Evolutionary conservation across 108 stramenopile genomes (phyloP), one percentile per base, ranked within the genome.

Genomic region (Cyclostephanos tholiformis): DNA sequence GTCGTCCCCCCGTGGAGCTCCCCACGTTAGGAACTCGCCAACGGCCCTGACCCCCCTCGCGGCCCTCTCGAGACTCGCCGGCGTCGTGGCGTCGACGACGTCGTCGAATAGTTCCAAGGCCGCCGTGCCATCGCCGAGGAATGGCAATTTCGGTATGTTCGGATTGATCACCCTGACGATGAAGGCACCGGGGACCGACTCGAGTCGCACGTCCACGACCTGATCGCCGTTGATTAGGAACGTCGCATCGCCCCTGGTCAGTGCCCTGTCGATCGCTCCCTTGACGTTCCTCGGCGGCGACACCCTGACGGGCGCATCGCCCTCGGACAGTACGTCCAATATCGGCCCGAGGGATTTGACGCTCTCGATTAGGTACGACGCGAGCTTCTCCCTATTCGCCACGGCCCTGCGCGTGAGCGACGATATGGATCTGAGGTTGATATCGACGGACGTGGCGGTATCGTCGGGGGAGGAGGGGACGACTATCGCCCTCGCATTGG

Each of bases 121-220:
- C 0, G 69, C 77, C 2, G 70, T 69, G 4, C 77, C 77, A 64
- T 78, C 77, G n/a, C 64, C 65, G 3, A 78, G 50, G 38, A 78
- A 78, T 25, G 77, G 77, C 39, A 78, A 25, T 7, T 70, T 57
- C 27, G 77, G 77, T 17, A 78, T 59, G 51, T 66, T 65, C 0
- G 77, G 77, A 7, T 78, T 78, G 57, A 78, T 78, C 22, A 78
- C 59, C 16, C 77, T 57, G 41, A 78, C 69, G 25, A 78, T 49
- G 30, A 78, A 49, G 27, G 67, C 77, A 14, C 77, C 77, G 0
- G 77, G 77, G 6, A 78, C 77, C 12, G 70, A 71, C 51, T 78
- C 77, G 43, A 77, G 63, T 13, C 76, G 69, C 25, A 77, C 69
- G 58, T 77, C 76, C 9, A 76, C 70, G 22, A 73, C 38, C 30